phyloP scores from a whole-genome alignment of 331 rosid species.

The Quercus phellos region DNA sequence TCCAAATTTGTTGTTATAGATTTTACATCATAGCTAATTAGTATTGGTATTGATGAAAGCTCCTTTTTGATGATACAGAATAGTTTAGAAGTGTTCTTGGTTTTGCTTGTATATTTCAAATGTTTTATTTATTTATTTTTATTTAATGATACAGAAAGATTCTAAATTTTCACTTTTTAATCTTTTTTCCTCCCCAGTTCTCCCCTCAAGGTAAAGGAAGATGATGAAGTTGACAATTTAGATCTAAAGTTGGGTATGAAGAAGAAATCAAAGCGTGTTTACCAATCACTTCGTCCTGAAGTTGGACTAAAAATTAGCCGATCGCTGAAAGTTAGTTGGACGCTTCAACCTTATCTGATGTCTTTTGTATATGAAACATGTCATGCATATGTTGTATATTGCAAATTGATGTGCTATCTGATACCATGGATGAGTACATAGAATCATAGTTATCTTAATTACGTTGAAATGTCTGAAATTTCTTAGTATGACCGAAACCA shows the following conservation, averaged over 20 bases:
- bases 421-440: background rate
- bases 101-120: background rate
- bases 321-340: slow-evolving; percentile 81
- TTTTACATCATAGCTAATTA: background rate
- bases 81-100: background rate
- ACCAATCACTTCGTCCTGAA: slow-evolving; percentile 87
- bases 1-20: background rate
- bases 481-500: background rate
- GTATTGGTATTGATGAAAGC: background rate
- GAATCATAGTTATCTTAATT: background rate
- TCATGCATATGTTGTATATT: background rate
- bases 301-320: slow-evolving; percentile 93
- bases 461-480: background rate
- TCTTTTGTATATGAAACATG: slow-evolving; percentile 4
- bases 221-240: slow-evolving; percentile 87
- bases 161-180: background rate
- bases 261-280: slow-evolving; percentile 80
- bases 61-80: background rate
- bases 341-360: slow-evolving; percentile 27
- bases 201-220: slow-evolving; percentile 77
- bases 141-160: background rate
- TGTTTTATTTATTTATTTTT: background rate
- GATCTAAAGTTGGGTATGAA: slow-evolving; percentile 70
- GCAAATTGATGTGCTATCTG: background rate
- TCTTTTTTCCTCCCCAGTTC: slow-evolving; percentile 43